A percentile compares a stretch with the other conserved stretches of the same genome.
Conservation (phyloP, 495 filamentous ascomycete genomes). For the Viridothelium virens region DNA sequence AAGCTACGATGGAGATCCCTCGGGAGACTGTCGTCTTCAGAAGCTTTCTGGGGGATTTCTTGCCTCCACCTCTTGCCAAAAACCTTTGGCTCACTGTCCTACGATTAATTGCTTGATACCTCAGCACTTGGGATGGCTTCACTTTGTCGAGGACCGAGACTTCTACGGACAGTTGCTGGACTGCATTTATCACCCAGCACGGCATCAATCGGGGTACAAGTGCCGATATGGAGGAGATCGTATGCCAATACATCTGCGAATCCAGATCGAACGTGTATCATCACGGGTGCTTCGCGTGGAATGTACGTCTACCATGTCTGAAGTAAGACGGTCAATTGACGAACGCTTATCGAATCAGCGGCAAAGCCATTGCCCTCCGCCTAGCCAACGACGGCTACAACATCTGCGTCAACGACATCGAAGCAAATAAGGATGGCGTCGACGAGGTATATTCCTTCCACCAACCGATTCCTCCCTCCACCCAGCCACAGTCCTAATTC, state of each 20-base stretch:
- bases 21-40: too few species aligned
- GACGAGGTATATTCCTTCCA: slow-evolving; percentile 32
- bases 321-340: background rate
- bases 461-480: background rate
- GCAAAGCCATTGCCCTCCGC: slow-evolving; percentile 52
- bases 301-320: slow-evolving; percentile 36
- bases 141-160: background rate
- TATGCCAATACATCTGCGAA: slow-evolving; percentile 2
- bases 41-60: too few species aligned
- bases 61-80: background rate
- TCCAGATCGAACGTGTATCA: slow-evolving; percentile 40
- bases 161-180: background rate
- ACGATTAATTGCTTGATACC: background rate
- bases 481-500: background rate
- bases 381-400: slow-evolving; percentile 54
- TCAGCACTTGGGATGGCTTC: background rate
- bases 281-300: slow-evolving; percentile 51
- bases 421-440: slow-evolving; percentile 39
- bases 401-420: slow-evolving; percentile 53
- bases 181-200: background rate
- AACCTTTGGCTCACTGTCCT: background rate
- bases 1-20: too few species aligned
- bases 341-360: slow-evolving; percentile 29
- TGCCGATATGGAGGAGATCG: slow-evolving; percentile 1
- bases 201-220: background rate